Evolutionary conservation across 2,329 filamentous ascomycete genomes (phyloP).

Genomic region (Tolypocladium capitatum): DNA sequence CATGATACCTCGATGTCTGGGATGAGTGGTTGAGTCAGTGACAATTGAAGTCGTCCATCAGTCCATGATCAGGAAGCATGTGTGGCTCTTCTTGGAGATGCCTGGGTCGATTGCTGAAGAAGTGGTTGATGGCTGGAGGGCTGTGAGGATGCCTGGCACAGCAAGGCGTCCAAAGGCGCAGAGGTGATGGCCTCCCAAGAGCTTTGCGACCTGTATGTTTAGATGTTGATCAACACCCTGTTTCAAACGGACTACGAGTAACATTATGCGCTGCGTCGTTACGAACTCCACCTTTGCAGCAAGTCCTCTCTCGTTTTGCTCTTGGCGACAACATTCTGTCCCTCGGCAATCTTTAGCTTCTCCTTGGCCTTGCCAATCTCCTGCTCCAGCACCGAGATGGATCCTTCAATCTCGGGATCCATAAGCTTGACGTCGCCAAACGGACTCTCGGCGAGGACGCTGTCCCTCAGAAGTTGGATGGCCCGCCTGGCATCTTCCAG

Average conservation of each 20-base stretch:
- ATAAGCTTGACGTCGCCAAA: constrained; percentile 34
- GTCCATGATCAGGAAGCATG: too few species aligned
- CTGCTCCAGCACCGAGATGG: constrained; percentile 31
- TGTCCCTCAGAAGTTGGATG: constrained; percentile 35
- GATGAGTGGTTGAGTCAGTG: too few species aligned
- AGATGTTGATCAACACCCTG: neutral
- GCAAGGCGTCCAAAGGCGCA: too few species aligned
- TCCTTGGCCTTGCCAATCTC: constrained; percentile 29
- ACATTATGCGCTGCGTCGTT: neutral
- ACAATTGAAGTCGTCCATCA: too few species aligned
- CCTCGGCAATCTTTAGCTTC: constrained; percentile 24
- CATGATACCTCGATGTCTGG: too few species aligned
- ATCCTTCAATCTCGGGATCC: constrained; percentile 39
- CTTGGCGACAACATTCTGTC: constrained; percentile 20
- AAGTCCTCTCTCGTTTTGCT: constrained; percentile 38
- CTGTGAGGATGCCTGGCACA: too few species aligned
- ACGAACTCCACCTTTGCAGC: constrained; percentile 18
- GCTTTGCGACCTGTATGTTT: too few species aligned
- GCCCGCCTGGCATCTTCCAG: constrained; percentile 35
- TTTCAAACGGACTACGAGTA: neutral
- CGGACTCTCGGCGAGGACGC: constrained; percentile 37
- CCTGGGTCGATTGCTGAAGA: too few species aligned
- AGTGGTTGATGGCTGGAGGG: too few species aligned
- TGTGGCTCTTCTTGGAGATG: too few species aligned
- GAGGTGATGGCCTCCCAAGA: too few species aligned